These are phyloP conservation scores for Pisolithus marmoratus DNA, from an alignment of 768 basidiomycete species.

Conservation along the genomic window DNA sequence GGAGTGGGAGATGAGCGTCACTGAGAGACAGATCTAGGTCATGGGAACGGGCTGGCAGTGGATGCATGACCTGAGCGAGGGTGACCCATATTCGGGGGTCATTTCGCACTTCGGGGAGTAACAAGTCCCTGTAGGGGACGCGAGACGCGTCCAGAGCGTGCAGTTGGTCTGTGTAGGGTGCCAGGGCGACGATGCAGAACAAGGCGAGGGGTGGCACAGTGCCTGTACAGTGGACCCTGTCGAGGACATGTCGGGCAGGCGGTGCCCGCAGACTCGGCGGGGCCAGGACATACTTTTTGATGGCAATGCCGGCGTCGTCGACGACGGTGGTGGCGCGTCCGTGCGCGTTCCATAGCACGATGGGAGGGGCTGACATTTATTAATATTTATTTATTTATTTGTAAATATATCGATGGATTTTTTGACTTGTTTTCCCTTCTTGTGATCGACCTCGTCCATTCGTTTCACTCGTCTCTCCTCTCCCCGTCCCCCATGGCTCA, in stretches of 20 bases:
- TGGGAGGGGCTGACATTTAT: slow-evolving; percentile 3
- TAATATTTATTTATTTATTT: neutral
- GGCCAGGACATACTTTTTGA: slow-evolving; percentile 11
- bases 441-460: slow-evolving; percentile 10
- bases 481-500: slow-evolving; percentile 22
- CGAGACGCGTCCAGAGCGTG: slow-evolving; percentile 30
- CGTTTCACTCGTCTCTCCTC: slow-evolving; percentile 16
- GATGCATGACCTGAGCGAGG: slow-evolving; percentile 53
- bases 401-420: slow-evolving; percentile 8
- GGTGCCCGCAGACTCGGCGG: neutral
- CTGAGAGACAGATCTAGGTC: slow-evolving; percentile 45
- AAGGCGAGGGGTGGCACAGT: slow-evolving; percentile 46
- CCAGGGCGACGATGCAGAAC: slow-evolving; percentile 44
- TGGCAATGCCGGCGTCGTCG: slow-evolving; percentile 15
- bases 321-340: slow-evolving; percentile 2
- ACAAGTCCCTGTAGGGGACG: slow-evolving; percentile 33
- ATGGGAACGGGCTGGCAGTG: slow-evolving; percentile 37
- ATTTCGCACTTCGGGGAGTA: slow-evolving; percentile 26
- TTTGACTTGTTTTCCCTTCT: neutral
- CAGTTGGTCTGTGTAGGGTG: slow-evolving; percentile 40
- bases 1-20: slow-evolving; percentile 47
- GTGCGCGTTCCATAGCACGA: slow-evolving; percentile 8
- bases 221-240: neutral
- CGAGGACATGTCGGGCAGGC: neutral
- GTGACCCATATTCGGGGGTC: slow-evolving; percentile 62